Evolutionary conservation across 495 filamentous ascomycete species (phyloP), one percentile per base, ranked within the genome.

Genomic region (Xylaria nigripes): DNA sequence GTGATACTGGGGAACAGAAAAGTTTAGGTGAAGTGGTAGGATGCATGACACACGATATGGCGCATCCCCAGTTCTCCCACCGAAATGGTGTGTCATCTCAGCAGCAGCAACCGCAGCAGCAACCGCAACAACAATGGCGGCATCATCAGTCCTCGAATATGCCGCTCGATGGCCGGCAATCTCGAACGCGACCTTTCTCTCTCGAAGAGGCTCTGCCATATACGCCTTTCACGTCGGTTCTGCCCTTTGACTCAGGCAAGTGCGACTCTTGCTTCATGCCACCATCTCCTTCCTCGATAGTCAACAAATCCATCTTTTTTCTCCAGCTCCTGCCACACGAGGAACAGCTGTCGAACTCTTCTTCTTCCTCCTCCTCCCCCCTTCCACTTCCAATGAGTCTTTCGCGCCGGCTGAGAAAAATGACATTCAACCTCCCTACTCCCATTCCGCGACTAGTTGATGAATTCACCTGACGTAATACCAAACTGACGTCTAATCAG

Each of bases 201-300:
- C 83, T 97, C 12, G 82, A 88, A 52, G 88, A 97, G 63, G 92
- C 92, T 9, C 73, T 99, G 41, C 89, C 89, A 32, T 96, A 86
- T 70, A 92, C 94, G 15, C 91, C 93, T 2, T 85, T 96, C 68
- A 89, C 87, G 21, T 94, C 89, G 21, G 82, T 96, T 50, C 80
- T 91, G 47, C 85, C 94, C 4, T 95, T 96, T 70, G 83, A 84
- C 56, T 76, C 92, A 55, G 85, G 93, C 95, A 74, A 57, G 66
- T 56, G 49, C 38, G 72, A 70, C 46, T 72, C 68, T 52, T 66
- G 69, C 44, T 50, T 72, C 45, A 67, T 58, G 53, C 70, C 70
- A 34, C 68, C 40, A 24, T 57, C 24, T 27, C 29, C 51, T 38
- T 40, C 27, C 45, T 18, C 45, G 34, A 25, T 34, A 38, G 12